phyloP scores from a whole-genome alignment of 2,329 filamentous ascomycete species.

The Hymenoscyphus linearis region DNA sequence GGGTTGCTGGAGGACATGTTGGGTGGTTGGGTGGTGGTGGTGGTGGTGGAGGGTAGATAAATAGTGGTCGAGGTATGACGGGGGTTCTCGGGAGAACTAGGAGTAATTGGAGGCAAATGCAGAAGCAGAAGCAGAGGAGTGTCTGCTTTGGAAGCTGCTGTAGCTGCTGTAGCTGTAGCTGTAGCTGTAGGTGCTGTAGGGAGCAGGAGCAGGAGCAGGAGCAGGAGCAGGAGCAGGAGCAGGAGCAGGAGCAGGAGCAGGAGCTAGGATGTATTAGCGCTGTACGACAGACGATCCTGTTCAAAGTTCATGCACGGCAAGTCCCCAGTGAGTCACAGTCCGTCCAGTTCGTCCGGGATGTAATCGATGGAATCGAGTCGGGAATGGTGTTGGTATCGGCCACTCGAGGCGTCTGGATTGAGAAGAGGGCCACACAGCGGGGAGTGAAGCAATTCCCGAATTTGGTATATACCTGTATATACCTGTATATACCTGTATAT shows the following conservation, averaged over 20 bases:
- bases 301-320: constrained; percentile 15
- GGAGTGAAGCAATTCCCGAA: constrained; percentile 17
- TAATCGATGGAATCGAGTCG: constrained; percentile 19
- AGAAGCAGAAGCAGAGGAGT: too few species aligned
- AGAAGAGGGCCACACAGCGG: constrained; percentile 9
- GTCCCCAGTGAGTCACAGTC: constrained; percentile 27
- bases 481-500: too few species aligned
- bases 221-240: background rate
- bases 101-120: background rate
- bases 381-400: constrained; percentile 14
- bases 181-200: background rate
- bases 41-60: constrained; percentile 19
- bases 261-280: background rate
- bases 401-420: constrained; percentile 19
- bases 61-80: background rate
- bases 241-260: too few species aligned
- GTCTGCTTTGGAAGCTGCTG: background rate
- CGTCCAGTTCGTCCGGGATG: too few species aligned
- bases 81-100: background rate
- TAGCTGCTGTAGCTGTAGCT: background rate
- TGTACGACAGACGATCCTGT: constrained; percentile 19
- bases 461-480: constrained; percentile 22
- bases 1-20: constrained; percentile 32
- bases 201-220: too few species aligned
- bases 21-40: too few species aligned